Percentiles rank a stretch among this genome's conserved stretches.
Conservation (phyloP, 176 grass and related monocot genomes). For the Raddia distichophylla region DNA sequence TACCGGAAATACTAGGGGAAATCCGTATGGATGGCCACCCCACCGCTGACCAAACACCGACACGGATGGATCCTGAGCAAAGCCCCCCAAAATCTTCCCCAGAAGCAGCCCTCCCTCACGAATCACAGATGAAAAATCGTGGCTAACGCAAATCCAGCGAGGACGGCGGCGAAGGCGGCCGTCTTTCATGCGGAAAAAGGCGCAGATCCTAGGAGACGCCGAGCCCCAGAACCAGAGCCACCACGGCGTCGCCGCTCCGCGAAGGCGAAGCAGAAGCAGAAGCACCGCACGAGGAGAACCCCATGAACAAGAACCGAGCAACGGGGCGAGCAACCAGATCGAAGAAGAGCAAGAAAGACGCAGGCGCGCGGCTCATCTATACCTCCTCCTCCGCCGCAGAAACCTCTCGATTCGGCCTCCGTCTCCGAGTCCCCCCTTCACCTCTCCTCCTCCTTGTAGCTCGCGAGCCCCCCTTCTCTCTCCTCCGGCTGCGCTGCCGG, state of each 20-base stretch:
- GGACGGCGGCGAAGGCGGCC: neutral
- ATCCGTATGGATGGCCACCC: conserved; percentile 11
- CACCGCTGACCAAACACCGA: neutral
- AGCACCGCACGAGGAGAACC: neutral
- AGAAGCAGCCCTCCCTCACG: neutral
- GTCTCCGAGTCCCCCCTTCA: too few species aligned
- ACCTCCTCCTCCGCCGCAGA: neutral
- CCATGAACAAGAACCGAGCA: neutral
- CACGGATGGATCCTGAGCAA: neutral
- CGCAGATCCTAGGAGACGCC: conserved; percentile 24
- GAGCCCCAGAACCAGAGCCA: neutral
- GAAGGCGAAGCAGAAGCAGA: too few species aligned
- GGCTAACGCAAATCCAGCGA: neutral
- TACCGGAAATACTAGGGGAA: neutral
- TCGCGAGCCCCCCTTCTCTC: neutral
- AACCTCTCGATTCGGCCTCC: neutral
- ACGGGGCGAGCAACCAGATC: conserved; percentile 7
- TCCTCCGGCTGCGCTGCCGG: neutral
- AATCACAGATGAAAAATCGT: neutral
- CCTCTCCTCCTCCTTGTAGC: neutral
- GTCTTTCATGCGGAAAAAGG: neutral
- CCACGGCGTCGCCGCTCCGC: neutral
- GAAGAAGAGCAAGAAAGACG: neutral
- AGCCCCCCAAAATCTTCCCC: neutral
- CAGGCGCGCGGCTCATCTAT: neutral